A percentile compares a stretch with the other conserved stretches of the same genome.
These are phyloP conservation scores for Phlebiopsis flavidoalba DNA, from an alignment of 768 basidiomycete species.

Conservation along the genomic window DNA sequence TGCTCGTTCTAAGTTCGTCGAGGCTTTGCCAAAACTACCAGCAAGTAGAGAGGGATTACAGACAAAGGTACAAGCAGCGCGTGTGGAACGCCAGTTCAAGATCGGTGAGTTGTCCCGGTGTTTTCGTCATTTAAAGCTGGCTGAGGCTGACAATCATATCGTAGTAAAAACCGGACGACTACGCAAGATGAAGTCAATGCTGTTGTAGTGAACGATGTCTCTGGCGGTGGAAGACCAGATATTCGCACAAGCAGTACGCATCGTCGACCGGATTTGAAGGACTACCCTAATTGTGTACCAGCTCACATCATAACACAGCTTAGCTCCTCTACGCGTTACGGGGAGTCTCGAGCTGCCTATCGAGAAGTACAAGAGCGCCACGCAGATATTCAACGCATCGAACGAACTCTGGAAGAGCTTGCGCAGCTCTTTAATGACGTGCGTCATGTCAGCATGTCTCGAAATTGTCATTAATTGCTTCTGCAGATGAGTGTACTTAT, in stretches of 20 bases:
- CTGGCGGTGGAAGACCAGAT: conserved; percentile 66
- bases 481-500: conserved; percentile 72
- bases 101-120: conserved; percentile 49
- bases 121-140: background rate
- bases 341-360: conserved; percentile 75
- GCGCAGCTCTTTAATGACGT: conserved; percentile 87
- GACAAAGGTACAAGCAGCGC: conserved; percentile 72
- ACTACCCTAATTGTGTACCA: background rate
- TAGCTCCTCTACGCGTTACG: conserved; percentile 73
- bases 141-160: background rate
- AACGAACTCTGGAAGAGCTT: conserved; percentile 82
- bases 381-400: conserved; percentile 79
- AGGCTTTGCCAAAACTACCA: conserved; percentile 85
- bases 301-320: conserved; percentile 38
- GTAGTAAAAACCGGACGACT: conserved; percentile 90
- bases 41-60: conserved; percentile 74
- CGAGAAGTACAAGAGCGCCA: conserved; percentile 88
- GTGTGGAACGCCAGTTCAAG: conserved; percentile 84
- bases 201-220: conserved; percentile 84
- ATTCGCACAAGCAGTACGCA: conserved; percentile 78
- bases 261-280: background rate
- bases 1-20: conserved; percentile 56
- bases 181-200: conserved; percentile 82
- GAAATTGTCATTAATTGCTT: conserved; percentile 1
- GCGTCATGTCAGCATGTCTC: conserved; percentile 15